These are phyloP conservation scores for Phytophthora uliginosa DNA, from an alignment of 352 stramenopile species.

Conservation along the genomic window DNA sequence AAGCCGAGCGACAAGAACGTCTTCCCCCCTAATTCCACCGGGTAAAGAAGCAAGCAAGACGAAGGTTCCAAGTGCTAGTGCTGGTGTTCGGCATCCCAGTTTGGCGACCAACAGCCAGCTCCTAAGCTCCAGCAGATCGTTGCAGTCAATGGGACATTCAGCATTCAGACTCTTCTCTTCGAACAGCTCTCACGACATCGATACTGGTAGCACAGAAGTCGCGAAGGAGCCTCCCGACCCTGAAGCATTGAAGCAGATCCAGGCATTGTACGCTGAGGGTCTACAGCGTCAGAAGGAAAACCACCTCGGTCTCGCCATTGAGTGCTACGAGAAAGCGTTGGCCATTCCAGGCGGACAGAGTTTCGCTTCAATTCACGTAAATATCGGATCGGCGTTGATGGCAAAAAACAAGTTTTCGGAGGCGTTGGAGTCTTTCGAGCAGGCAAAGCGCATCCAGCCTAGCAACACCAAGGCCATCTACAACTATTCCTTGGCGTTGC, in stretches of 20 bases:
- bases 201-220: background rate
- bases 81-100: background rate
- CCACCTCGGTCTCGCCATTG: constrained; percentile 53
- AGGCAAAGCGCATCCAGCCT: constrained; percentile 62
- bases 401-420: constrained; percentile 43
- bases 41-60: background rate
- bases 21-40: background rate
- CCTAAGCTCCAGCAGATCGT: background rate
- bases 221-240: constrained; percentile 14
- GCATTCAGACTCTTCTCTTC: background rate
- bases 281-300: constrained; percentile 67
- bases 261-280: constrained; percentile 69
- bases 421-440: constrained; percentile 49
- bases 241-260: constrained; percentile 46
- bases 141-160: background rate
- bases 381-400: constrained; percentile 70
- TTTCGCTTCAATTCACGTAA: constrained; percentile 78
- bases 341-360: constrained; percentile 39
- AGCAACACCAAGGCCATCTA: constrained; percentile 68
- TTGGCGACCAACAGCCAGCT: constrained; percentile 13
- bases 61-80: background rate
- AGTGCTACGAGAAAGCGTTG: constrained; percentile 64
- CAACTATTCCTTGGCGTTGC: constrained; percentile 62
- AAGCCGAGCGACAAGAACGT: constrained; percentile 5
- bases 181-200: background rate